A percentile compares a stretch with the other conserved stretches of the same genome.
These are phyloP conservation scores for Paulownia fortunei DNA, from an alignment of 257 asterid genomes.

Conservation along the genomic window DNA sequence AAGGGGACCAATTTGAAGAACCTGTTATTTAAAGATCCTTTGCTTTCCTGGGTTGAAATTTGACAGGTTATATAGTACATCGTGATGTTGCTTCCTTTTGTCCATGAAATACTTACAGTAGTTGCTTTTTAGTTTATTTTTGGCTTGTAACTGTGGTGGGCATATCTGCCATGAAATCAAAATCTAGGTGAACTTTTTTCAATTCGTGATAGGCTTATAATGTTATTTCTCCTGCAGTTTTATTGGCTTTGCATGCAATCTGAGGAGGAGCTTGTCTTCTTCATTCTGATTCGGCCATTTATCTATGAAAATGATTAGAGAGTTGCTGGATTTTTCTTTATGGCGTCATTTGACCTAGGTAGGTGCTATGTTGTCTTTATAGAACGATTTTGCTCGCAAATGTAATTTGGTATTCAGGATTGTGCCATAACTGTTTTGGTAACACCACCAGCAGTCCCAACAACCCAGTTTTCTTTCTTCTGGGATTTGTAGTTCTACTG, in stretches of 20 bases:
- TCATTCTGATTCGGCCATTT: constrained; percentile 33
- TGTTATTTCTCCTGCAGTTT: constrained; percentile 53
- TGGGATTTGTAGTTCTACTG: constrained; percentile 16
- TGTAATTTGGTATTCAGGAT: constrained; percentile 28
- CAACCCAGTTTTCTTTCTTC: not conserved
- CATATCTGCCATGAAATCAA: not conserved
- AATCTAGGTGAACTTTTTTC: constrained; percentile 8
- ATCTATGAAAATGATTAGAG: constrained; percentile 18
- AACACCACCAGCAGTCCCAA: constrained; percentile 19
- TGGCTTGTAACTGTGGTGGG: not conserved
- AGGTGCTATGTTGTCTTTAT: constrained; percentile 28
- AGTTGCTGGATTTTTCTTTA: constrained; percentile 32
- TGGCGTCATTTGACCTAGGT: constrained; percentile 20
- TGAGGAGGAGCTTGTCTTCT: constrained; percentile 39
- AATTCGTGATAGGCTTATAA: constrained; percentile 16
- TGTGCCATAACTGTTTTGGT: constrained; percentile 18
- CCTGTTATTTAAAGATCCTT: not conserved
- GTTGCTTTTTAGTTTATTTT: not conserved
- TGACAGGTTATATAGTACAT: not conserved
- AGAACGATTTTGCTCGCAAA: constrained; percentile 16
- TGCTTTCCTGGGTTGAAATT: not conserved
- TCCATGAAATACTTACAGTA: not conserved
- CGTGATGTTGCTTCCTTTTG: not conserved
- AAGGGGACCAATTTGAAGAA: not conserved
- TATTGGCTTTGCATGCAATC: constrained; percentile 53